These are phyloP conservation scores for Sesbania bispinosa DNA, from an alignment of 306 rosid genomes.

Conservation along the genomic window DNA sequence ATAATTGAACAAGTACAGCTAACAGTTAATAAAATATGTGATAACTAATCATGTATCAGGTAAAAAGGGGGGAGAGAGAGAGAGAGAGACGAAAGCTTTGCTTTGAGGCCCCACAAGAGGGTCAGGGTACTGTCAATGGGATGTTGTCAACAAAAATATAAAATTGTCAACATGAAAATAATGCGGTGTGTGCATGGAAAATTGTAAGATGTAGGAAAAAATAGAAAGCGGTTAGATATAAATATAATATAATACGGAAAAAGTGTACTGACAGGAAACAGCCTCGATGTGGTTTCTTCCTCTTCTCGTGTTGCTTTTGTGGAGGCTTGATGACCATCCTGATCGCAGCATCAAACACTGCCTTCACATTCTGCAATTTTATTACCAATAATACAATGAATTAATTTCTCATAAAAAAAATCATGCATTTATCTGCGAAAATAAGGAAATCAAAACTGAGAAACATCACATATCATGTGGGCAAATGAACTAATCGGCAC, in stretches of 20 bases:
- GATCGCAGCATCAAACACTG: conserved; percentile 88
- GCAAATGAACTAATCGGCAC: not conserved
- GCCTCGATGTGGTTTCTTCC: conserved; percentile 58
- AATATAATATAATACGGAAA: not conserved
- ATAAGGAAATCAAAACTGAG: not conserved
- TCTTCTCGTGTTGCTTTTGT: conserved; percentile 84
- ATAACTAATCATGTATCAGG: not conserved
- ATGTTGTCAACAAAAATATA: conserved; percentile 15
- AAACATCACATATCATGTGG: not conserved
- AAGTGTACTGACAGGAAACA: conserved; percentile 69
- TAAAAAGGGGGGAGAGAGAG: no score
- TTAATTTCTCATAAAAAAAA: not conserved
- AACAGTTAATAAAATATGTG: conserved; percentile 4
- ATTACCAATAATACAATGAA: no score
- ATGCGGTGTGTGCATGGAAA: not conserved
- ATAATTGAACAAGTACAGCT: not conserved
- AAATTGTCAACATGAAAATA: not conserved
- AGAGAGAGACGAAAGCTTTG: no score
- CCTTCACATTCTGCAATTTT: conserved; percentile 75
- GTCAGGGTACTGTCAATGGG: not conserved
- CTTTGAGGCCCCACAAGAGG: not conserved
- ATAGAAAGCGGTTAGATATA: not conserved
- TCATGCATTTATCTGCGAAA: not conserved
- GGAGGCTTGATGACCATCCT: conserved; percentile 88
- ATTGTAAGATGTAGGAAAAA: not conserved